phyloP scores from a whole-genome alignment of 441 rosid species.

The Eutrema salsugineum region DNA sequence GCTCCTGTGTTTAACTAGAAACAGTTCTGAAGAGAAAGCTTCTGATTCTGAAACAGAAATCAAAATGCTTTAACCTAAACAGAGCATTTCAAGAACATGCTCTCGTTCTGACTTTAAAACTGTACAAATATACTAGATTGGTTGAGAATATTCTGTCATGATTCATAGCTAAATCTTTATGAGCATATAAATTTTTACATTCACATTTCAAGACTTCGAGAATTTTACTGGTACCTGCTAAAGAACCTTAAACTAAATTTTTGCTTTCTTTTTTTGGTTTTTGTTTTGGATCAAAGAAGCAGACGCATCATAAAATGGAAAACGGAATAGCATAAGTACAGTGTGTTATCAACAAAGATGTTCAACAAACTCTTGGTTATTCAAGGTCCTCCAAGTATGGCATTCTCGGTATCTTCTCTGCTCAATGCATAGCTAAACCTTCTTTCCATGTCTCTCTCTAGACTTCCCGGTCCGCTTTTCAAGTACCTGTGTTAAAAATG shows the following conservation, averaged over 20 bases:
- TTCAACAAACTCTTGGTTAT: slow-evolving; percentile 1
- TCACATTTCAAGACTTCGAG: not conserved
- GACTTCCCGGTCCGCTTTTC: slow-evolving; percentile 83
- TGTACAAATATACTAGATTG: too few relatives aligned
- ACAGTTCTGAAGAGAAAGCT: too few relatives aligned
- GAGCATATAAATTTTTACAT: not conserved
- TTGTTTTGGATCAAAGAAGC: not conserved
- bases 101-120: too few relatives aligned
- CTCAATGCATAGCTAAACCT: slow-evolving; percentile 95
- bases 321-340: not conserved
- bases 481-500: slow-evolving; percentile 59
- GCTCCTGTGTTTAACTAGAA: too few relatives aligned
- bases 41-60: too few relatives aligned
- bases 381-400: slow-evolving; percentile 92
- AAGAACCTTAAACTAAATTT: not conserved
- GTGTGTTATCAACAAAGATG: not conserved
- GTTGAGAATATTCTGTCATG: too few relatives aligned
- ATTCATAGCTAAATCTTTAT: too few relatives aligned
- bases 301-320: not conserved
- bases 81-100: too few relatives aligned
- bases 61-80: too few relatives aligned
- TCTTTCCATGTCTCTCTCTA: slow-evolving; percentile 90
- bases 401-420: slow-evolving; percentile 91
- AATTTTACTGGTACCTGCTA: not conserved
- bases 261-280: not conserved